These are phyloP conservation scores for Setomelanomma holmii DNA, from an alignment of 2,329 filamentous ascomycete genomes.

Conservation along the genomic window DNA sequence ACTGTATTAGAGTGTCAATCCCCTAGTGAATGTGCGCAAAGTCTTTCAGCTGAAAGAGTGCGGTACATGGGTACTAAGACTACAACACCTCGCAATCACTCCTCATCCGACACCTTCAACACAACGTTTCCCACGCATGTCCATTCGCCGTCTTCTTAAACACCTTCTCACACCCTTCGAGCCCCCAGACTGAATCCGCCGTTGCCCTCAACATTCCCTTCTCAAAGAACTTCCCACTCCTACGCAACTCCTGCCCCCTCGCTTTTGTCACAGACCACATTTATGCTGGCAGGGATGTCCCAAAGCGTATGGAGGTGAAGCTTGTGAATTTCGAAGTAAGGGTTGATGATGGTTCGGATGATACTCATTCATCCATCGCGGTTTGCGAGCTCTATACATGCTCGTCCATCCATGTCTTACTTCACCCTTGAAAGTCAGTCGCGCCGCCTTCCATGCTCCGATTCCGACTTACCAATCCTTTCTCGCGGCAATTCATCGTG, in stretches of 20 bases:
- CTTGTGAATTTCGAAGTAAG: too few species aligned
- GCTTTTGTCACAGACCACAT: constrained; percentile 55
- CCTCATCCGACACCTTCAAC: constrained; percentile 16
- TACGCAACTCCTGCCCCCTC: constrained; percentile 45
- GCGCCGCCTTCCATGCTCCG: neutral
- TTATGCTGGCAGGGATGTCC: constrained; percentile 40
- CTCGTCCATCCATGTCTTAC: neutral
- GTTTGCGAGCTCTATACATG: too few species aligned
- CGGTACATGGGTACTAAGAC: neutral
- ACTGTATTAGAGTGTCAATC: too few species aligned
- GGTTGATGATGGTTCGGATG: too few species aligned
- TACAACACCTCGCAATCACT: neutral
- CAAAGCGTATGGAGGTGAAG: too few species aligned
- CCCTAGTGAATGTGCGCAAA: too few species aligned
- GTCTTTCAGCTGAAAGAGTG: too few species aligned
- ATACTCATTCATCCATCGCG: too few species aligned
- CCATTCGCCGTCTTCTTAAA: constrained; percentile 50
- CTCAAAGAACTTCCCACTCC: constrained; percentile 51
- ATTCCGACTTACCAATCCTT: neutral
- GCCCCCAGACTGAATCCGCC: constrained; percentile 53
- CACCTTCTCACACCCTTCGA: constrained; percentile 51
- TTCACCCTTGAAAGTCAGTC: neutral
- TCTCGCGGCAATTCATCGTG: neutral
- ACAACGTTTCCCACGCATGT: constrained; percentile 55
- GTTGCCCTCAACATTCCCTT: constrained; percentile 45